These are phyloP conservation scores for Calonectria honghensis DNA, from an alignment of 2,329 filamentous ascomycete genomes.

Conservation along the genomic window DNA sequence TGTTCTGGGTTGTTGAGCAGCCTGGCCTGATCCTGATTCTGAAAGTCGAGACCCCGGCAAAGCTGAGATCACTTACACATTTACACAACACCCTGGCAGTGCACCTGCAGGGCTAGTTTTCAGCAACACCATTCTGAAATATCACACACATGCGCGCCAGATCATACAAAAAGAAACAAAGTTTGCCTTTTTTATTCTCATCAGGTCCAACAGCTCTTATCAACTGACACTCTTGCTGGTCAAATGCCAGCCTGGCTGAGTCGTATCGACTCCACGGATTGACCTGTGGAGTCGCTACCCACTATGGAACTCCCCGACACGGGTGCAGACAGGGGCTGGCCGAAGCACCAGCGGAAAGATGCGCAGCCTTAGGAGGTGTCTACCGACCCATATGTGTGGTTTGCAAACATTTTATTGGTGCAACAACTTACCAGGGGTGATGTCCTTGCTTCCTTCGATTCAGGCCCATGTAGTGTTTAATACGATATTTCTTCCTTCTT, in stretches of 20 bases:
- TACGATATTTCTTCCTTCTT: neutral
- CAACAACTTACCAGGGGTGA: neutral
- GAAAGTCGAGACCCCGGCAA: conserved; percentile 26
- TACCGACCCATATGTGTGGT: neutral
- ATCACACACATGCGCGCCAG: neutral
- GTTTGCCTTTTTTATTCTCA: neutral
- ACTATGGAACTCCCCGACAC: conserved; percentile 27
- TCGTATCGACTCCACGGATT: conserved; percentile 1
- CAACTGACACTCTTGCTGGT: neutral
- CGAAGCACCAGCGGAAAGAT: conserved; percentile 19
- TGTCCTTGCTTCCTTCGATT: neutral
- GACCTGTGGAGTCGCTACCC: conserved; percentile 11
- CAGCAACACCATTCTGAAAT: neutral
- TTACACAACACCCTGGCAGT: neutral
- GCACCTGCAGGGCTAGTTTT: neutral
- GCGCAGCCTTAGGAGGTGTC: conserved; percentile 4
- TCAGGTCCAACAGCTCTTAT: neutral
- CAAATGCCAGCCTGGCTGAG: neutral
- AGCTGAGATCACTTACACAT: conserved; percentile 1
- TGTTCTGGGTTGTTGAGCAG: conserved; percentile 28
- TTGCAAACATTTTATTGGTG: conserved; percentile 1
- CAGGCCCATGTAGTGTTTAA: neutral
- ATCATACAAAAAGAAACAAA: neutral
- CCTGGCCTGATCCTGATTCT: conserved; percentile 36
- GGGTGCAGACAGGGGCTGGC: conserved; percentile 10